phyloP scores from a whole-genome alignment of 2,329 filamentous ascomycete genomes.

The Pseudogymnoascus sp. region DNA sequence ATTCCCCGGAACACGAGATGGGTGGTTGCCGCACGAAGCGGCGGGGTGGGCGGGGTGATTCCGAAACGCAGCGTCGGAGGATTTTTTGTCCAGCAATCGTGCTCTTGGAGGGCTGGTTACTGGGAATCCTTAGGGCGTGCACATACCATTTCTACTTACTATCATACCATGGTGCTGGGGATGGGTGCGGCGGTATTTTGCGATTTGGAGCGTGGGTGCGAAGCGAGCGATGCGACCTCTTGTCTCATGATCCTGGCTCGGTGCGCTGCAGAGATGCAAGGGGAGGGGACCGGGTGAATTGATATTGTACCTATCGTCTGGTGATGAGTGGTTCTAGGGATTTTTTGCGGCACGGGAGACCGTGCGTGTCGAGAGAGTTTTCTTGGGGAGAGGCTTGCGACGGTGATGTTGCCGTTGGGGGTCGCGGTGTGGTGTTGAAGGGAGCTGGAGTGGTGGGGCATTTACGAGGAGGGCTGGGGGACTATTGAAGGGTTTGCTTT shows the following conservation, averaged over 20 bases:
- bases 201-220: not conserved
- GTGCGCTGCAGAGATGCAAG: not conserved
- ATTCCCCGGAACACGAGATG: not conserved
- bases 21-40: not conserved
- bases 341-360: not conserved
- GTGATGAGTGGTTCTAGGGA: not conserved
- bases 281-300: not conserved
- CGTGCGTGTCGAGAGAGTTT: not conserved
- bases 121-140: not conserved
- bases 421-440: not conserved
- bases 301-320: not conserved
- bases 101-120: not conserved
- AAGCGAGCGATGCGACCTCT: not conserved
- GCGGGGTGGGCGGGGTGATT: not conserved
- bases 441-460: not conserved
- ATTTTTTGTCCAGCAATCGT: not conserved
- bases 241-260: conserved; percentile 5
- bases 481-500: conserved; percentile 3
- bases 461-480: not conserved
- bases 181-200: not conserved
- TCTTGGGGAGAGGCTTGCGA: not conserved
- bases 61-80: not conserved
- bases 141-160: not conserved
- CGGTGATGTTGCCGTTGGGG: not conserved
- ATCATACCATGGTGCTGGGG: not conserved